phyloP scores from a whole-genome alignment of 192 early-diverging fungal species.

The Coemansia sp. region DNA sequence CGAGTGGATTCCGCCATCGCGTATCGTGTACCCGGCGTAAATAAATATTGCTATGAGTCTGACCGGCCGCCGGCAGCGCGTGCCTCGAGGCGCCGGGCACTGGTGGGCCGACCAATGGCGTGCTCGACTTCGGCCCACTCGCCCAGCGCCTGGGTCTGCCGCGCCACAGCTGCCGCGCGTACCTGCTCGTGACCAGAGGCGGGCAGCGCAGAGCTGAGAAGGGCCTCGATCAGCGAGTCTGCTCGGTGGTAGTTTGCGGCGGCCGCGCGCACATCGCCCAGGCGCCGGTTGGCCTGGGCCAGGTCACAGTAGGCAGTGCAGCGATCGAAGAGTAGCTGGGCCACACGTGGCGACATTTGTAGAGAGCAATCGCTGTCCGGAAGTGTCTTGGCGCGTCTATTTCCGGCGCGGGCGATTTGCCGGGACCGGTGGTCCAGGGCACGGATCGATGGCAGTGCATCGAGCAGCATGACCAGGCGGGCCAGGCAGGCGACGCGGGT shows the following conservation, averaged over 20 bases:
- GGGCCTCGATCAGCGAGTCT: constrained; percentile 4
- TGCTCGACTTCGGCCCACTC: constrained; percentile 30
- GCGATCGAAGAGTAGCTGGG: background rate
- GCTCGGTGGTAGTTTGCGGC: constrained; percentile 15
- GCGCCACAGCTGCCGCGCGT: background rate
- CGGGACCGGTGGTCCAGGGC: background rate
- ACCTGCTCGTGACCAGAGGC: too few species aligned
- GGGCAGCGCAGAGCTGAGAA: background rate
- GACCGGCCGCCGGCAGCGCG: too few species aligned
- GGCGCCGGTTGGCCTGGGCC: constrained; percentile 6
- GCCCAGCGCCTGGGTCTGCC: background rate
- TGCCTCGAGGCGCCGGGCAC: constrained; percentile 7
- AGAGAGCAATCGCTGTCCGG: background rate
- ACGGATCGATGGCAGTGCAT: constrained; percentile 3
- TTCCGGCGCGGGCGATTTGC: background rate
- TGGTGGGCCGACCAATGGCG: constrained; percentile 13
- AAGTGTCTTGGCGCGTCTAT: background rate
- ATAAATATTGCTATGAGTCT: background rate
- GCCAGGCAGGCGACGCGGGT: constrained; percentile 4
- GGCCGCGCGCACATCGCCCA: constrained; percentile 10
- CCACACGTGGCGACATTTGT: background rate
- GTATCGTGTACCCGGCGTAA: constrained; percentile 14
- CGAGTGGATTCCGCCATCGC: constrained; percentile 41
- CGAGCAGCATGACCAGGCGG: constrained; percentile 1
- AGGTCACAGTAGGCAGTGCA: constrained; percentile 4